Percentiles rank a stretch among this genome's conserved stretches.
Evolutionary conservation across 2,329 filamentous ascomycete genomes (phyloP).

Genomic region (Leptographium lundbergii): DNA sequence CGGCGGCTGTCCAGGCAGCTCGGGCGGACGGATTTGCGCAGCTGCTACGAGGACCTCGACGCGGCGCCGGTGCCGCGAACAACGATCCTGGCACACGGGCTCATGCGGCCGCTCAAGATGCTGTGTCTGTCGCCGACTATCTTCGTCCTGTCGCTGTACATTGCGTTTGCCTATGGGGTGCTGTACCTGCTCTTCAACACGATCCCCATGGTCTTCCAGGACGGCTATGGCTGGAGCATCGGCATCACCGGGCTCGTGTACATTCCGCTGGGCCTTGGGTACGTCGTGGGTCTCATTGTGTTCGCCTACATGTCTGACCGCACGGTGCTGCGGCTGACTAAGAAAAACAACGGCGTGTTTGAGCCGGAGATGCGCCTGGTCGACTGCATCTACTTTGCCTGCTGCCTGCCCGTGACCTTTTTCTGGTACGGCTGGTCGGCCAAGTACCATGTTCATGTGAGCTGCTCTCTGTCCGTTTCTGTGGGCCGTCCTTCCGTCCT

Average conservation of each 20-base stretch:
- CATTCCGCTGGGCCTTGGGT: constrained; percentile 27
- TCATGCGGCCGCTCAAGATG: constrained; percentile 39
- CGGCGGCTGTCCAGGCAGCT: constrained; percentile 30
- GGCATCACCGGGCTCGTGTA: constrained; percentile 36
- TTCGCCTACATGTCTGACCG: constrained; percentile 23
- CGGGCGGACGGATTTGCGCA: constrained; percentile 28
- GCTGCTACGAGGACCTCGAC: constrained; percentile 26
- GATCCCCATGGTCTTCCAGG: constrained; percentile 35
- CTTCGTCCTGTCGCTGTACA: constrained; percentile 32
- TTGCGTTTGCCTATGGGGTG: constrained; percentile 38
- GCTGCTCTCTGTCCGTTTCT: background rate
- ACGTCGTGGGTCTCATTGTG: constrained; percentile 15
- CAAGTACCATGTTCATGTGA: constrained; percentile 12
- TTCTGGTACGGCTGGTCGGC: constrained; percentile 24
- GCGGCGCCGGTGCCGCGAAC: constrained; percentile 11
- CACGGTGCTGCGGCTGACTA: constrained; percentile 25
- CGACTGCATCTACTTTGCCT: constrained; percentile 17
- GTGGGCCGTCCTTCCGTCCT: background rate
- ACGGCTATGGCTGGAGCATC: constrained; percentile 31
- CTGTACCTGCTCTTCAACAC: constrained; percentile 43
- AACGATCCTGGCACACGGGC: constrained; percentile 22
- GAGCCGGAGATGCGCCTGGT: constrained; percentile 24
- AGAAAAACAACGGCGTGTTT: constrained; percentile 23
- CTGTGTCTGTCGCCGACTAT: constrained; percentile 36
- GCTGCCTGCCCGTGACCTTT: background rate